phyloP scores from a whole-genome alignment of 208 protist genomes.

The Leishmania lainsoni region DNA sequence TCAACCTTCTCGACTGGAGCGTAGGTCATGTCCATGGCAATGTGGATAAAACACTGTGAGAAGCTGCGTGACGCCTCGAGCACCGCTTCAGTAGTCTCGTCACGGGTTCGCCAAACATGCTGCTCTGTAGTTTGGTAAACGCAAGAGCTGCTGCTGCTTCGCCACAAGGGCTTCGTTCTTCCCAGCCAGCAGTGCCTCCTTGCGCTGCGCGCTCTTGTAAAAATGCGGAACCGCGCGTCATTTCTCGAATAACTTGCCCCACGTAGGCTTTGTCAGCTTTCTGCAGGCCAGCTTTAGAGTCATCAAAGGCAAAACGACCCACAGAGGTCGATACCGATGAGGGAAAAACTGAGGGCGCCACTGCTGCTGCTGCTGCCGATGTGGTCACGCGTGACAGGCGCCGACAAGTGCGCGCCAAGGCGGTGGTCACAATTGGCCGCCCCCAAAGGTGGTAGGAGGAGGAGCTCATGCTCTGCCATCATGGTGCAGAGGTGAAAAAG shows the following conservation, averaged over 20 bases:
- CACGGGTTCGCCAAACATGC: slow-evolving; percentile 21
- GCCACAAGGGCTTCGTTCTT: slow-evolving; percentile 29
- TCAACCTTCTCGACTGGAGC: slow-evolving; percentile 82
- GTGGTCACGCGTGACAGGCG: background rate
- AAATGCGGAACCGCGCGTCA: slow-evolving; percentile 52
- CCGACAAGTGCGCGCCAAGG: background rate
- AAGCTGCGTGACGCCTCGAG: slow-evolving; percentile 53
- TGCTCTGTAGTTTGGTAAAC: slow-evolving; percentile 20
- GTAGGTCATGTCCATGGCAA: slow-evolving; percentile 94
- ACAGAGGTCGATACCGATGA: background rate
- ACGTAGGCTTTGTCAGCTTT: slow-evolving; percentile 58
- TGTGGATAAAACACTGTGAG: slow-evolving; percentile 56
- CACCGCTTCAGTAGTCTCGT: slow-evolving; percentile 19
- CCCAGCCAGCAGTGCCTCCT: slow-evolving; percentile 20
- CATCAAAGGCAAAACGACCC: slow-evolving; percentile 37
- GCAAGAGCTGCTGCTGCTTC: slow-evolving; percentile 23
- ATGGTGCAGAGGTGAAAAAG: background rate
- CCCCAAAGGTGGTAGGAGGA: background rate
- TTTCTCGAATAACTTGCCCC: slow-evolving; percentile 49
- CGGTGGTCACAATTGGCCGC: background rate
- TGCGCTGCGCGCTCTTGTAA: slow-evolving; percentile 53
- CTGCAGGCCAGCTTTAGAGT: slow-evolving; percentile 58
- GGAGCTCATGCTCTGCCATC: background rate
- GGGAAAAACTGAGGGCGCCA: background rate
- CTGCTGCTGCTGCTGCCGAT: background rate